phyloP scores from a whole-genome alignment of 441 rosid genomes.

The Adansonia gregorii region DNA sequence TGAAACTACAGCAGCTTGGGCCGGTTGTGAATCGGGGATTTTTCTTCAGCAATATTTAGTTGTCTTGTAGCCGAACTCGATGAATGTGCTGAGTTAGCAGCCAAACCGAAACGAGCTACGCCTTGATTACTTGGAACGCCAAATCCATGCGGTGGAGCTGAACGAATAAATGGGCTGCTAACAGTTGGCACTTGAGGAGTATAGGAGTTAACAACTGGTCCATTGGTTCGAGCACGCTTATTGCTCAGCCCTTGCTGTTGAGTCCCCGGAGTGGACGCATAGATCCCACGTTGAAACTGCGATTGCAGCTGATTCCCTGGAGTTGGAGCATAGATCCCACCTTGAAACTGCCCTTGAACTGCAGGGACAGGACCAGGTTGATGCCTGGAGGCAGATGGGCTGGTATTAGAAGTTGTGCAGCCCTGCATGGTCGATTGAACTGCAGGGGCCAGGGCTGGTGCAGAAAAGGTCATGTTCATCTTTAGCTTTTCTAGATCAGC shows the following conservation, averaged over 20 bases:
- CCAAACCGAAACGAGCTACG: not conserved
- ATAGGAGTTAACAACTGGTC: constrained; percentile 17
- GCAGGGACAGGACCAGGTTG: constrained; percentile 9
- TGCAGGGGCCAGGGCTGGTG: constrained; percentile 1
- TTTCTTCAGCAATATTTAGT: not conserved
- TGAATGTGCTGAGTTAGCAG: not conserved
- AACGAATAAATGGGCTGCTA: not conserved
- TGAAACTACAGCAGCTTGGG: not conserved
- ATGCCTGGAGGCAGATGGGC: constrained; percentile 16
- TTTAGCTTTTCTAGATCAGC: constrained; percentile 28
- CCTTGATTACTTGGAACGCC: not conserved
- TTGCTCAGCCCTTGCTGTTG: constrained; percentile 9
- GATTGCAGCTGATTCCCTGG: not conserved
- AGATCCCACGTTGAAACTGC: not conserved
- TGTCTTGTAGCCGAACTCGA: not conserved
- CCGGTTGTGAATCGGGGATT: not conserved
- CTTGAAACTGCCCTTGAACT: not conserved
- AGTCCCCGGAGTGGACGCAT: not conserved
- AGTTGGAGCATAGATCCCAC: not conserved
- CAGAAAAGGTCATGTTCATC: constrained; percentile 17
- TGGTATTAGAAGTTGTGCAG: not conserved
- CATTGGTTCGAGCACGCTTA: constrained; percentile 43
- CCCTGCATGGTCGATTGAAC: constrained; percentile 13
- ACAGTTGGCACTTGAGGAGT: not conserved
- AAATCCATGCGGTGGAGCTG: not conserved